Base-by-base conservation (phyloP, 148 eudicot genomes). In the Vaccinium vitisidaea region DNA sequence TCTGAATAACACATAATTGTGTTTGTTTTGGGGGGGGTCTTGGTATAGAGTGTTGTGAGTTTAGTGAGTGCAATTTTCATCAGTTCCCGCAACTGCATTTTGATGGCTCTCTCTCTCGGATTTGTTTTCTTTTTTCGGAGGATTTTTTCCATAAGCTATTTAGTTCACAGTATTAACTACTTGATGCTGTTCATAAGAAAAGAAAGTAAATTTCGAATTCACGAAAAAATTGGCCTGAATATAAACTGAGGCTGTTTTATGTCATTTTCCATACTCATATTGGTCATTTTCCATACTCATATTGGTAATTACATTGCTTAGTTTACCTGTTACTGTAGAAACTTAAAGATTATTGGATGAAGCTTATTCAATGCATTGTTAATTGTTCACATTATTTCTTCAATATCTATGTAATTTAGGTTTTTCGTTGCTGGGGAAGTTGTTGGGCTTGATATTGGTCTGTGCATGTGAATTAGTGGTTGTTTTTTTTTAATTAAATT, bases 401-500 rank as follows among this genome's bases (percentile, higher is more conserved):
- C 80, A 23, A 52, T 50, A 23, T n/a, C 43, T 23, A 6, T 78
- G 80, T 9, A 54, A 27, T 53, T 25, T 50, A 23, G 21, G 18
- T 78, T 78, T 25, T n/a, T 77, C 13, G 58, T 77, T 78, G 43
- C 30, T 25, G 21, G 80, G 80, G 30, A 12, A 78, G 27, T 50
- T 25, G 5, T 76, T 19, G 30, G 79, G 55, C 8, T 75, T 46
- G 43, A 10, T 8, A 18, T 75, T 75, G 79, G 55, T 52, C 36
- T 52, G 59, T 77, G 32, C 13, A 13, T 14, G 36, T 25, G 36
- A 52, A 7, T 27, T 59, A 2, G 27, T 55, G 25, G 19, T 36
- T 27, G 1, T 53, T 25, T 67, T 32, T 27, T 32, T 32, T 32
- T 32, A 32, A 32, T 32, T 32, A 32, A 32, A 32, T 32, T 32